Evolutionary conservation across 2,329 filamentous ascomycete genomes (phyloP).

Genomic region (Colletotrichum graminicola): DNA sequence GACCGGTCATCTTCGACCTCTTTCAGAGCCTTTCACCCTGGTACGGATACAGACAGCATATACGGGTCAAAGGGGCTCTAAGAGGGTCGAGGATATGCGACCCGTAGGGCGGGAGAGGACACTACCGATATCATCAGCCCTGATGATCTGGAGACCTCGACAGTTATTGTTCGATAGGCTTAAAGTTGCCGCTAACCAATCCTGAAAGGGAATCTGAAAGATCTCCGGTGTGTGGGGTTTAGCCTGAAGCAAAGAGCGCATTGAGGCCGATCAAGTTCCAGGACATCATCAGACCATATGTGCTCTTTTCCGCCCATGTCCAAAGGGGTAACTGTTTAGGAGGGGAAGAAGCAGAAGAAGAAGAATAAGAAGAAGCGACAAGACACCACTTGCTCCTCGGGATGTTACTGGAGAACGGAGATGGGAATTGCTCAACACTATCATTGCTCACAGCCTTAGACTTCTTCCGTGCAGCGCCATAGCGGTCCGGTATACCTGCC

Average conservation of each 20-base stretch:
- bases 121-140: conserved; percentile 23
- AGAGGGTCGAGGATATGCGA: conserved; percentile 6
- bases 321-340: neutral
- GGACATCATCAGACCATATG: conserved; percentile 17
- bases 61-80: neutral
- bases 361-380: neutral
- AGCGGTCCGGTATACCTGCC: too few species aligned
- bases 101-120: conserved; percentile 23
- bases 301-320: conserved; percentile 8
- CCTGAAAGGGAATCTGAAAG: neutral
- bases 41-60: neutral
- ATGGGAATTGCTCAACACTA: neutral
- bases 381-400: neutral
- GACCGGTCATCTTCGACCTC: conserved; percentile 11
- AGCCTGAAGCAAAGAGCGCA: conserved; percentile 25
- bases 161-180: conserved; percentile 27
- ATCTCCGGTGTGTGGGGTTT: conserved; percentile 5
- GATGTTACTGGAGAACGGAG: conserved; percentile 7
- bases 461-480: conserved; percentile 17
- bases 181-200: conserved; percentile 8
- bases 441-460: conserved; percentile 17
- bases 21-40: neutral
- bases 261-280: neutral
- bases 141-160: conserved; percentile 18
- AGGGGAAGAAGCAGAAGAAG: neutral